These are phyloP conservation scores for Sordariomycetes sp. DNA, from an alignment of 2,329 filamentous ascomycete species.

Conservation along the genomic window DNA sequence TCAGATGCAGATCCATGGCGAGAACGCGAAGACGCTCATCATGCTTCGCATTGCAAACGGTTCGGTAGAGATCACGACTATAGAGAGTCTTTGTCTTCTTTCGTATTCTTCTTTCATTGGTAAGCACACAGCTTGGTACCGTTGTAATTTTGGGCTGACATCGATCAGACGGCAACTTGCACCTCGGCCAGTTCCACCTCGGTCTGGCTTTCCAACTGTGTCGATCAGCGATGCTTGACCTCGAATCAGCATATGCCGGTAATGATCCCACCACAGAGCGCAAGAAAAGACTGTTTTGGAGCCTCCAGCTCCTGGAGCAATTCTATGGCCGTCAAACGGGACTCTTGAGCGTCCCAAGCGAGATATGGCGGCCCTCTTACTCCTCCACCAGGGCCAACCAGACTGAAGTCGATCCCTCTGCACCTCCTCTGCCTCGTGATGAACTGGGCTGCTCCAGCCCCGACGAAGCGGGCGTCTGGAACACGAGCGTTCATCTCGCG, in stretches of 20 bases:
- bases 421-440: conserved; percentile 32
- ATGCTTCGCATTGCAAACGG: conserved; percentile 43
- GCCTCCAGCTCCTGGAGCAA: conserved; percentile 38
- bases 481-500: conserved; percentile 35
- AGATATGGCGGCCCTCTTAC: conserved; percentile 28
- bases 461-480: conserved; percentile 39
- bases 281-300: conserved; percentile 42
- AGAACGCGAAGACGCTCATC: conserved; percentile 28
- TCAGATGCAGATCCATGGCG: conserved; percentile 20
- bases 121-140: conserved; percentile 12
- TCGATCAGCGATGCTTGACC: conserved; percentile 38
- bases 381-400: conserved; percentile 12
- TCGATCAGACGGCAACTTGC: conserved; percentile 33
- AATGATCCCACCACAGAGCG: conserved; percentile 27
- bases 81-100: conserved; percentile 40
- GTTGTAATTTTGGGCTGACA: not conserved
- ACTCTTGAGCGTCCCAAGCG: conserved; percentile 28
- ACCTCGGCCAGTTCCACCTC: conserved; percentile 39
- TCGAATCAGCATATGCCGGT: conserved; percentile 25
- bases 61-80: conserved; percentile 35
- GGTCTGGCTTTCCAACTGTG: conserved; percentile 40
- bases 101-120: conserved; percentile 40
- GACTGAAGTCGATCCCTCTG: conserved; percentile 18
- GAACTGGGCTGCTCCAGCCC: conserved; percentile 29
- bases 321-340: conserved; percentile 37